phyloP scores from a whole-genome alignment of 2,329 filamentous ascomycete species.

The Tolypocladium sp. region DNA sequence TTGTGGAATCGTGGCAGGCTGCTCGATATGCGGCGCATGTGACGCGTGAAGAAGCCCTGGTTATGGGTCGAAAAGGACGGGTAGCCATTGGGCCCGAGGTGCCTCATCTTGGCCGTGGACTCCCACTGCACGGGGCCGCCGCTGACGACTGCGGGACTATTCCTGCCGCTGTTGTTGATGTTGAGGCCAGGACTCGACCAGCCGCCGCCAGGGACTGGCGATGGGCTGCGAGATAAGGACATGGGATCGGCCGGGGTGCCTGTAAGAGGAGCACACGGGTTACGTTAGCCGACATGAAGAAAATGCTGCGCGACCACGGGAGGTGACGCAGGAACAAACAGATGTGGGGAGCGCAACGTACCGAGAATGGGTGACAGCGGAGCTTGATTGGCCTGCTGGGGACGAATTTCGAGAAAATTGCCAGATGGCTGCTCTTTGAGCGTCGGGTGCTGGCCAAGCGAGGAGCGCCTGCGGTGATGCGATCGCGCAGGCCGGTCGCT shows the following conservation, averaged over 20 bases:
- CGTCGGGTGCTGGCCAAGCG: conserved; percentile 22
- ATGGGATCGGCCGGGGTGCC: conserved; percentile 54
- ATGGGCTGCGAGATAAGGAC: conserved; percentile 82
- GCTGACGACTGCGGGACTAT: conserved; percentile 53
- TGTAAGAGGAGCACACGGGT: conserved; percentile 13
- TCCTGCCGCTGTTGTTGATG: conserved; percentile 62
- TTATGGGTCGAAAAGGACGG: conserved; percentile 73
- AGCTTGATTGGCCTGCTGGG: conserved; percentile 17
- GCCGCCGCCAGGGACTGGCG: conserved; percentile 72
- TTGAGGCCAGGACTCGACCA: conserved; percentile 80
- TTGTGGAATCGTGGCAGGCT: conserved; percentile 68
- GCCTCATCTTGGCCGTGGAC: conserved; percentile 68
- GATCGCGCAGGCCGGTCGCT: conserved; percentile 37
- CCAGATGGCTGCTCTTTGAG: conserved; percentile 20
- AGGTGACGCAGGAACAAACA: background rate
- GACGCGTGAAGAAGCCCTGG: conserved; percentile 78
- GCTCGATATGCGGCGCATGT: conserved; percentile 72
- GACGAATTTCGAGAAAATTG: conserved; percentile 20
- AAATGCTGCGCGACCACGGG: background rate
- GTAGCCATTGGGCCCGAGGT: conserved; percentile 63
- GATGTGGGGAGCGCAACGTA: conserved; percentile 24
- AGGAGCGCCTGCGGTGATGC: conserved; percentile 42
- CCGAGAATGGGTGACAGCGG: conserved; percentile 46
- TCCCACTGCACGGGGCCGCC: conserved; percentile 67
- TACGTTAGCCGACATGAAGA: conserved; percentile 5